Evolutionary conservation across 768 basidiomycete species (phyloP).

Genomic region (Mycena leptocephala): DNA sequence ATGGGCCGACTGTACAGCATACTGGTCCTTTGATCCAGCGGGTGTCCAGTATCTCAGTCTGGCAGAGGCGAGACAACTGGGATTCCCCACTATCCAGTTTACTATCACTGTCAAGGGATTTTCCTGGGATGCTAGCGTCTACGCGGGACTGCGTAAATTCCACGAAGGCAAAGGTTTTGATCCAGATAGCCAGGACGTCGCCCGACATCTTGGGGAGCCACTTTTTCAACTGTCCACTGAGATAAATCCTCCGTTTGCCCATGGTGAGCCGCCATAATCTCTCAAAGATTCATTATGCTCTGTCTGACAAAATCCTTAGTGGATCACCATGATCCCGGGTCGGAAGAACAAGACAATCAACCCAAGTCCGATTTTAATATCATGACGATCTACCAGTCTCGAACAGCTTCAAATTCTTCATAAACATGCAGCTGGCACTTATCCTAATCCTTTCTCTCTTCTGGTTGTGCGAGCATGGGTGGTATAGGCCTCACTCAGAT

Average conservation of each 20-base stretch:
- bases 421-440: too few relatives aligned
- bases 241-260: neutral
- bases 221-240: neutral
- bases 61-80: neutral
- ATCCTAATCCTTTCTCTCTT: too few relatives aligned
- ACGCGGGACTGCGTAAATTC: neutral
- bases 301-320: too few relatives aligned
- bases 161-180: neutral
- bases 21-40: neutral
- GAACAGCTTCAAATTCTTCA: too few relatives aligned
- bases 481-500: too few relatives aligned
- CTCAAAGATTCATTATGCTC: too few relatives aligned
- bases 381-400: too few relatives aligned
- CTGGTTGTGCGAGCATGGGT: too few relatives aligned
- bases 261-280: neutral
- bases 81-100: neutral
- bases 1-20: neutral
- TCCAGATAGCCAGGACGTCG: neutral
- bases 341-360: too few relatives aligned
- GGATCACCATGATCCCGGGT: too few relatives aligned
- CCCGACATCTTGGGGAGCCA: neutral
- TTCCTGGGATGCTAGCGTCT: neutral
- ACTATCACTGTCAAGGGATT: neutral
- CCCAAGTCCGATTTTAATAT: too few relatives aligned
- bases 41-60: neutral